A percentile compares a stretch with the other conserved stretches of the same genome.
Evolutionary conservation across 2,329 filamentous ascomycete genomes (phyloP).

Genomic region (Ascochyta fabae): DNA sequence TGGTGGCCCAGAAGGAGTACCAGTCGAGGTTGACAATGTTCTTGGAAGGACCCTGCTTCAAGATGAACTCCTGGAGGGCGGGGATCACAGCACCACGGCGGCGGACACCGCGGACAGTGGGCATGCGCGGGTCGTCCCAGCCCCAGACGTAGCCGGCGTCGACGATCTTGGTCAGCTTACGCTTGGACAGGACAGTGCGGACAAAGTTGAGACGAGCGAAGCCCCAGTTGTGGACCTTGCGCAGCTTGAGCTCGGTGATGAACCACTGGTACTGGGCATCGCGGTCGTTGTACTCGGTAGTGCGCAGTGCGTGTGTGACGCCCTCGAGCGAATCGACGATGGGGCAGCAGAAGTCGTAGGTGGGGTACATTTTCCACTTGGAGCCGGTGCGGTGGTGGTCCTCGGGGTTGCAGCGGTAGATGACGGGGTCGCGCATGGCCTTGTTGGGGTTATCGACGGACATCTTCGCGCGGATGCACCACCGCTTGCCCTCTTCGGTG

Average conservation of each 20-base stretch:
- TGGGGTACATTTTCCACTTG: constrained; percentile 85
- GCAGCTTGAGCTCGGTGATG: constrained; percentile 73
- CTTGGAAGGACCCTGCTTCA: constrained; percentile 82
- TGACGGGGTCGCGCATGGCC: constrained; percentile 93
- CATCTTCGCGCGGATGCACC: constrained; percentile 95
- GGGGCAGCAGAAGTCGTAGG: constrained; percentile 85
- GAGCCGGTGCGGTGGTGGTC: constrained; percentile 79
- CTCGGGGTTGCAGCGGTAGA: constrained; percentile 87
- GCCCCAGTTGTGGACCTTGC: constrained; percentile 83
- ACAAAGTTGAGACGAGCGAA: constrained; percentile 87
- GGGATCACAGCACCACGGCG: constrained; percentile 80
- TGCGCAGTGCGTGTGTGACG: constrained; percentile 81
- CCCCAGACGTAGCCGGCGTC: constrained; percentile 78
- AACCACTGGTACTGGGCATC: constrained; percentile 91
- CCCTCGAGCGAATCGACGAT: constrained; percentile 82
- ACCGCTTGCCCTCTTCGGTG: constrained; percentile 76
- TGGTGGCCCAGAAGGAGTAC: constrained; percentile 66
- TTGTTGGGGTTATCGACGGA: constrained; percentile 92
- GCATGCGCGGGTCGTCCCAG: constrained; percentile 89
- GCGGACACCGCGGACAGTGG: constrained; percentile 79
- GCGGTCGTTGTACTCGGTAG: constrained; percentile 86
- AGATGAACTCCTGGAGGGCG: constrained; percentile 81
- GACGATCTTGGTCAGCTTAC: constrained; percentile 84
- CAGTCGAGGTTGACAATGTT: constrained; percentile 87
- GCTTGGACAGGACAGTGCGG: constrained; percentile 81